These are phyloP conservation scores for Populus simonii DNA, from an alignment of 345 rosid species.

Conservation along the genomic window DNA sequence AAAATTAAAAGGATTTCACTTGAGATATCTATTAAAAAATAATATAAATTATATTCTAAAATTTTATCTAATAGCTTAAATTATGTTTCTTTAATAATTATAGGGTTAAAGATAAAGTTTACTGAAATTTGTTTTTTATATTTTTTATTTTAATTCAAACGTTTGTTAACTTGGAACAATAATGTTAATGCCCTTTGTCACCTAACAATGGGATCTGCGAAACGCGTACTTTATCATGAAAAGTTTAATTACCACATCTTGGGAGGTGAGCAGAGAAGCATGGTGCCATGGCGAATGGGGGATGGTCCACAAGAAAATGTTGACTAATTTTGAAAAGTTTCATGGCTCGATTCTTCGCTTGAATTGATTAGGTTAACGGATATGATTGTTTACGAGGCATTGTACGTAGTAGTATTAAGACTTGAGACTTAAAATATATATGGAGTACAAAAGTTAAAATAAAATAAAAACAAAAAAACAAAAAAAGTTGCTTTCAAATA, in stretches of 20 bases:
- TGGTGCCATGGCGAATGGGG: background rate
- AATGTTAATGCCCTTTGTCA: no score
- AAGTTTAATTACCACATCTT: background rate
- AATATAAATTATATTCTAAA: no score
- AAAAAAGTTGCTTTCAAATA: background rate
- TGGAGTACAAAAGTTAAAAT: background rate
- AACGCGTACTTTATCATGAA: background rate
- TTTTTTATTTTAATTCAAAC: no score
- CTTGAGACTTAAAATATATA: background rate
- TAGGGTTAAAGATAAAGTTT: no score
- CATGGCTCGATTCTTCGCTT: background rate
- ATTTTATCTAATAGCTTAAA: no score
- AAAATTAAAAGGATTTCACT: no score
- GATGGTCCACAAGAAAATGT: background rate
- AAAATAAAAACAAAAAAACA: no score
- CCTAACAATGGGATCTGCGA: background rate
- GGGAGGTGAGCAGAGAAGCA: background rate
- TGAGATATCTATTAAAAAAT: accelerated
- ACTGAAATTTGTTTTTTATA: no score
- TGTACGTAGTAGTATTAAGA: no score
- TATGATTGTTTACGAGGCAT: background rate
- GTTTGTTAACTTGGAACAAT: no score
- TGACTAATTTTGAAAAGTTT: background rate
- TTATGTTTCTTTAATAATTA: no score
- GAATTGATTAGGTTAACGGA: background rate